phyloP scores from a whole-genome alignment of 495 filamentous ascomycete species.

The Lepidopterella palustris region DNA sequence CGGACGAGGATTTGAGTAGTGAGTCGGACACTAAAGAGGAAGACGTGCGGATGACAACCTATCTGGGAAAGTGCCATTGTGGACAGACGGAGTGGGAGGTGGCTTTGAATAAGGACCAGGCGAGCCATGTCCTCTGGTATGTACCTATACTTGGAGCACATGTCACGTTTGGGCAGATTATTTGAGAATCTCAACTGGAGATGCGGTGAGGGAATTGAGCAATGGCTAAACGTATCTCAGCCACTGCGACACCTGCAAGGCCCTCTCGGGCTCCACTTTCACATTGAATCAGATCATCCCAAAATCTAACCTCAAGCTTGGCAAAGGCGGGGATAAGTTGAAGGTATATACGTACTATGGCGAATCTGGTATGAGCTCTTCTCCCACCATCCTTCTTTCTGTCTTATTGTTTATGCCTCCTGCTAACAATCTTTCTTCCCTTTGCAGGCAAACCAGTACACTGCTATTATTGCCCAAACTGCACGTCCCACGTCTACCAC shows the following conservation, averaged over 20 bases:
- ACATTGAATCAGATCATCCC: conserved; percentile 48
- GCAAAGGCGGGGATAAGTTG: conserved; percentile 38
- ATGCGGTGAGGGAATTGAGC: too few relatives aligned
- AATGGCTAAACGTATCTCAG: too few relatives aligned
- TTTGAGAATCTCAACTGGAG: neutral
- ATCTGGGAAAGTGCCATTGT: conserved; percentile 48
- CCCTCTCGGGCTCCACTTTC: conserved; percentile 42
- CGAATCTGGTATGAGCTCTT: conserved; percentile 39
- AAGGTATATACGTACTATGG: conserved; percentile 47
- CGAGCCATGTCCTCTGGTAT: conserved; percentile 45
- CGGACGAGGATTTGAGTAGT: neutral
- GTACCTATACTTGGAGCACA: too few relatives aligned
- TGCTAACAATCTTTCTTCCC: too few relatives aligned
- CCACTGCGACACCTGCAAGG: conserved; percentile 50
- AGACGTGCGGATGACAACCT: conserved; percentile 33
- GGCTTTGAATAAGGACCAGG: conserved; percentile 37
- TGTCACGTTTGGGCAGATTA: neutral
- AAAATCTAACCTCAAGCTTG: conserved; percentile 43
- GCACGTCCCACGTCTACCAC: conserved; percentile 47
- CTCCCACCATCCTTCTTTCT: neutral
- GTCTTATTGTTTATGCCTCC: neutral
- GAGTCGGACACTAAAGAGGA: neutral
- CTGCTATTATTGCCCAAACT: conserved; percentile 50
- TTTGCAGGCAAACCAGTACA: conserved; percentile 46
- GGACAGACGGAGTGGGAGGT: conserved; percentile 44